A percentile compares a stretch with the other conserved stretches of the same genome.
These are phyloP conservation scores for Erodium chrysanthum DNA, from an alignment of 441 rosid species.

Conservation along the genomic window DNA sequence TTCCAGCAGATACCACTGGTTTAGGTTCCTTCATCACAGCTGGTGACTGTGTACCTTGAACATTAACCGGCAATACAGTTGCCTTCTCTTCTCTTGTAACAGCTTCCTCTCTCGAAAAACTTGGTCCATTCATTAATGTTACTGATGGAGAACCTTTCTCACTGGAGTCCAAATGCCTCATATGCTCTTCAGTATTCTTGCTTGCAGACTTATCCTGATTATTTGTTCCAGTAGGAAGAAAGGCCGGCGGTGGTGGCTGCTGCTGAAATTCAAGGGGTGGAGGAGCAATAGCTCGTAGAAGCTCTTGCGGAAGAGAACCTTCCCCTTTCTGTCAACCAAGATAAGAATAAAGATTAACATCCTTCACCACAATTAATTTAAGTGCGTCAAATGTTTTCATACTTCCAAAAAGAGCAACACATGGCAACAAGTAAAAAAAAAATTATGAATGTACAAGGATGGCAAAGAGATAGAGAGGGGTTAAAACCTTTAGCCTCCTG, in stretches of 20 bases:
- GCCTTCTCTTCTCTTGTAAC: constrained; percentile 55
- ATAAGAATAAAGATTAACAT: constrained; percentile 16
- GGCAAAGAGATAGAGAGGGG: constrained; percentile 15
- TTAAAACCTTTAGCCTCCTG: constrained; percentile 77
- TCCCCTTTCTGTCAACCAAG: constrained; percentile 75
- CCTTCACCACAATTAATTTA: constrained; percentile 14
- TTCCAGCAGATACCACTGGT: constrained; percentile 34
- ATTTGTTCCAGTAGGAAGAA: constrained; percentile 46
- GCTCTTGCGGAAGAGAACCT: constrained; percentile 88
- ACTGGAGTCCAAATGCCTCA: constrained; percentile 43
- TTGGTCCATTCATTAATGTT: constrained; percentile 40
- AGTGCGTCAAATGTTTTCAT: constrained; percentile 12
- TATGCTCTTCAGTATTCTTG: constrained; percentile 54
- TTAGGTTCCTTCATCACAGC: constrained; percentile 42
- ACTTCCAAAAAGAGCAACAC: neutral
- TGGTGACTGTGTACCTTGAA: constrained; percentile 30
- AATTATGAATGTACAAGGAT: neutral
- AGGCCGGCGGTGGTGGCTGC: constrained; percentile 30
- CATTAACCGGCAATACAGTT: constrained; percentile 34
- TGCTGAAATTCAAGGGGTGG: constrained; percentile 83
- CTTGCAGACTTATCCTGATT: constrained; percentile 54
- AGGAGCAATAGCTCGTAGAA: constrained; percentile 83
- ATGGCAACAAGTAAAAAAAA: constrained; percentile 6
- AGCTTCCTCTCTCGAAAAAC: constrained; percentile 52
- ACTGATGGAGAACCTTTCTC: constrained; percentile 46